Percentiles rank a stretch among this genome's conserved stretches.
Conservation (phyloP, 805 yeast genomes). For the Clavispora santaluciae region DNA sequence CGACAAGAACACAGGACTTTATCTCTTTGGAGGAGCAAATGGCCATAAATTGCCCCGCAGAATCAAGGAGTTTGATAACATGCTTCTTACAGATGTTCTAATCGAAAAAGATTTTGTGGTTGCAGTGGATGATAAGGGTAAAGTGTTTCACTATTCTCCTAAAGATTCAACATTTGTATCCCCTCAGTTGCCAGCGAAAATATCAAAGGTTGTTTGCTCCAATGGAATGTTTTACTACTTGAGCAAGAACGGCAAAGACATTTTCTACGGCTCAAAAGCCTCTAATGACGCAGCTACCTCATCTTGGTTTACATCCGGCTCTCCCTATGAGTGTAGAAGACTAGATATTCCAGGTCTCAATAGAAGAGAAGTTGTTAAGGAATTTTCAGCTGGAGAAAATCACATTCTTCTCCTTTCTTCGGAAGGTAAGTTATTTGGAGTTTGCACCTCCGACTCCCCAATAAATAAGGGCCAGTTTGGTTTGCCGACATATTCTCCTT, state of each 20-base stretch:
- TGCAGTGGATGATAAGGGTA: slow-evolving; percentile 66
- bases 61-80: slow-evolving; percentile 58
- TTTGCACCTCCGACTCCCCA: slow-evolving; percentile 43
- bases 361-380: slow-evolving; percentile 36
- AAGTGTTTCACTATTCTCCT: slow-evolving; percentile 68
- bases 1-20: slow-evolving; percentile 26
- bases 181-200: slow-evolving; percentile 25
- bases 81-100: slow-evolving; percentile 51
- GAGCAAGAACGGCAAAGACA: slow-evolving; percentile 39
- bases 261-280: slow-evolving; percentile 27
- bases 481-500: slow-evolving; percentile 65
- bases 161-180: slow-evolving; percentile 27
- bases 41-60: slow-evolving; percentile 51
- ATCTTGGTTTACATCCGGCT: slow-evolving; percentile 7
- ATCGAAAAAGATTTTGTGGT: slow-evolving; percentile 44
- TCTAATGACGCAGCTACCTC: background rate
- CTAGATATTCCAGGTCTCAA: slow-evolving; percentile 4
- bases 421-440: slow-evolving; percentile 56
- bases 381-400: slow-evolving; percentile 55
- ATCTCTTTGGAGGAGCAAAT: slow-evolving; percentile 30
- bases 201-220: slow-evolving; percentile 38
- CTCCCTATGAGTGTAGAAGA: slow-evolving; percentile 1
- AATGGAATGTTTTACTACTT: slow-evolving; percentile 46
- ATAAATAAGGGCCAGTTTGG: slow-evolving; percentile 76
- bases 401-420: slow-evolving; percentile 65